phyloP scores from a whole-genome alignment of 768 basidiomycete genomes.

The Leccinum subgranulosum region DNA sequence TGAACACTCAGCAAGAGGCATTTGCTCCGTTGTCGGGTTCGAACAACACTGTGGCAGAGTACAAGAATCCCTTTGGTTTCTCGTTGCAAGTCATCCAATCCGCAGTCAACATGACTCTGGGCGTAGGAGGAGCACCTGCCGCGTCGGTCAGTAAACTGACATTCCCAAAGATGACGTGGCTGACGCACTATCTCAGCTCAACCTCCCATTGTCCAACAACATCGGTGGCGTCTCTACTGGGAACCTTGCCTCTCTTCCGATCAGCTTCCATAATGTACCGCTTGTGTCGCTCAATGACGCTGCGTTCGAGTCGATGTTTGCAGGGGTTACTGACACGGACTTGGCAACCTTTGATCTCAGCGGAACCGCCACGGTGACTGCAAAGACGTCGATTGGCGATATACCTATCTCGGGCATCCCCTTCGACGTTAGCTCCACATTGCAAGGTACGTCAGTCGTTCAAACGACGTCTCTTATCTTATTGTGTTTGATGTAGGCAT shows the following conservation, averaged over 20 bases:
- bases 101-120: constrained; percentile 52
- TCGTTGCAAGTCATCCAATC: constrained; percentile 60
- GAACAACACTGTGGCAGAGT: constrained; percentile 49
- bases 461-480: background rate
- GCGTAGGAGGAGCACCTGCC: constrained; percentile 44
- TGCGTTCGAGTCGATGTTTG: constrained; percentile 56
- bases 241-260: constrained; percentile 55
- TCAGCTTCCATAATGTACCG: constrained; percentile 56
- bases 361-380: constrained; percentile 57
- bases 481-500: constrained; percentile 40
- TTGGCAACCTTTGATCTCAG: constrained; percentile 46
- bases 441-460: constrained; percentile 42
- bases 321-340: constrained; percentile 51
- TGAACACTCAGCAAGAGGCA: constrained; percentile 49
- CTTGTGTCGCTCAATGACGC: constrained; percentile 52
- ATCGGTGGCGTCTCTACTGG: constrained; percentile 69
- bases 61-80: constrained; percentile 77
- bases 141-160: constrained; percentile 43
- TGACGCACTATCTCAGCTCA: constrained; percentile 37
- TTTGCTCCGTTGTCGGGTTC: constrained; percentile 63
- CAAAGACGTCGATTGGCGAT: constrained; percentile 60
- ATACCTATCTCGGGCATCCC: constrained; percentile 63
- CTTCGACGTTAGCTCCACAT: constrained; percentile 54
- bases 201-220: constrained; percentile 45
- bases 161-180: background rate